phyloP scores from a whole-genome alignment of 495 filamentous ascomycete species.

The Penicillium diatomitis region DNA sequence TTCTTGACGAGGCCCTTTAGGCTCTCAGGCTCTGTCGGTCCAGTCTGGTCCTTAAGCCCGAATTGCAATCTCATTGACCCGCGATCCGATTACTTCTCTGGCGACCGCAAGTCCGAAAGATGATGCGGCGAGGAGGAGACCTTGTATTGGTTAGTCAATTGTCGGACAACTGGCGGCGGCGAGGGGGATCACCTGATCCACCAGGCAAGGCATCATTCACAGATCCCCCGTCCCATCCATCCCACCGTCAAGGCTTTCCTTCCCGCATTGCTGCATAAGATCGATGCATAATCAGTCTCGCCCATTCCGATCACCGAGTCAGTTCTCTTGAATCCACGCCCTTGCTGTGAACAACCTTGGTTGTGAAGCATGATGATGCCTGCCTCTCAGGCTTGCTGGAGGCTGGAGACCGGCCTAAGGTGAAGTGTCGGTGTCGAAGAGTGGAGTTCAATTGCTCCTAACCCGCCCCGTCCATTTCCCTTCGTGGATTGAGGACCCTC shows the following conservation, averaged over 20 bases:
- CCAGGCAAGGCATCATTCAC: no score
- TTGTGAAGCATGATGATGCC: not conserved
- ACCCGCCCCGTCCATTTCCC: constrained; percentile 12
- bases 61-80: not conserved
- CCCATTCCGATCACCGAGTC: not conserved
- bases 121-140: no score
- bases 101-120: no score
- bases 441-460: constrained; percentile 7
- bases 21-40: no score
- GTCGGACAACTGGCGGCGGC: not conserved
- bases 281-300: constrained; percentile 4
- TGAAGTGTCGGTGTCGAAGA: constrained; percentile 24
- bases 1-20: no score
- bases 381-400: not conserved
- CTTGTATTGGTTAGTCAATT: no score
- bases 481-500: not conserved
- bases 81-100: no score
- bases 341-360: constrained; percentile 7
- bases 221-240: no score
- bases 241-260: not conserved
- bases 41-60: not conserved
- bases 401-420: constrained; percentile 4
- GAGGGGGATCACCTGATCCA: constrained; percentile 10
- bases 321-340: constrained; percentile 13
- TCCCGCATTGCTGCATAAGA: not conserved